Conservation (phyloP, 768 basidiomycete genomes). For the Galerina sulciceps region DNA sequence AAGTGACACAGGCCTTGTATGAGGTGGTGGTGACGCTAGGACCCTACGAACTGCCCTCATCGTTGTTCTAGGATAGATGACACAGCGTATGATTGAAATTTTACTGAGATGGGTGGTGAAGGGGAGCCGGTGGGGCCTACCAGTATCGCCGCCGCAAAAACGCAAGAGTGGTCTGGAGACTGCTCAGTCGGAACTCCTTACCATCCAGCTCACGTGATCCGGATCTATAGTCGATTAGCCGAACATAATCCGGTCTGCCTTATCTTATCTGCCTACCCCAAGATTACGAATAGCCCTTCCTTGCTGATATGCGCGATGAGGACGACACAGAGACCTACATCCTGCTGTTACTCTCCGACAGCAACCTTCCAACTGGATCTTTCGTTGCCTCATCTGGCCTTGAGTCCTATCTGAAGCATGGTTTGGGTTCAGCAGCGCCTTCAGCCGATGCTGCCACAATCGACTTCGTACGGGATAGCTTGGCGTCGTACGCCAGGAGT, state of each 20-base stretch:
- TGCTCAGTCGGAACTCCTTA: constrained; percentile 17
- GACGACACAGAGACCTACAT: constrained; percentile 56
- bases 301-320: constrained; percentile 17
- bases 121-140: background rate
- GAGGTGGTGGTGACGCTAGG: constrained; percentile 12
- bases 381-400: constrained; percentile 95
- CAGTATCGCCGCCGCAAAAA: background rate
- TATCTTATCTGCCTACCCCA: constrained; percentile 19
- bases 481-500: constrained; percentile 77
- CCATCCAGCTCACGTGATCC: constrained; percentile 12
- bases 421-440: constrained; percentile 62
- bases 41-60: constrained; percentile 39
- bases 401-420: constrained; percentile 89
- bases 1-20: constrained; percentile 15
- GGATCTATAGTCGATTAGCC: background rate
- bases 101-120: background rate
- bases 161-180: constrained; percentile 6
- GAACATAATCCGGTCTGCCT: background rate
- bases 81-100: background rate
- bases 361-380: constrained; percentile 95
- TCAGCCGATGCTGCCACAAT: constrained; percentile 38
- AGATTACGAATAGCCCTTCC: background rate
- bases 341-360: constrained; percentile 82
- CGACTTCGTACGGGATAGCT: constrained; percentile 70
- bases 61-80: background rate